phyloP scores from a whole-genome alignment of 176 grass and related monocot species.

The Poa annua region DNA sequence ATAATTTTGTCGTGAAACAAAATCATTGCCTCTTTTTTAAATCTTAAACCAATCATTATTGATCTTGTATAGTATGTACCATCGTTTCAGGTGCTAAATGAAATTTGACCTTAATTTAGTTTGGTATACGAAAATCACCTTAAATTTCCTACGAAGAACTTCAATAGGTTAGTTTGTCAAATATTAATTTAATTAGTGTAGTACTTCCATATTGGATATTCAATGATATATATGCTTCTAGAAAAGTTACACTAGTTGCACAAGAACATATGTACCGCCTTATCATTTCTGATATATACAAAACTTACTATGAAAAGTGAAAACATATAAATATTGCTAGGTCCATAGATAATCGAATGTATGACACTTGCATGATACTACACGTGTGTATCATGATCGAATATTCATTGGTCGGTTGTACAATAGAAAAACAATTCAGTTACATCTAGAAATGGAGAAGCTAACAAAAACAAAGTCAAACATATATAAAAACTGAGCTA shows the following conservation, averaged over 20 bases:
- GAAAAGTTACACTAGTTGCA: too few species aligned
- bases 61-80: not conserved
- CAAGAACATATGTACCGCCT: too few species aligned
- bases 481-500: not conserved
- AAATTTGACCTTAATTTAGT: not conserved
- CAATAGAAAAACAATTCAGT: not conserved
- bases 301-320: too few species aligned
- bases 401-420: not conserved
- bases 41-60: too few species aligned
- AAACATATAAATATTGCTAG: too few species aligned
- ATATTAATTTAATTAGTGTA: not conserved
- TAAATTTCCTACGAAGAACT: not conserved
- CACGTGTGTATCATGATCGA: not conserved
- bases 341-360: not conserved
- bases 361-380: not conserved
- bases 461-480: not conserved
- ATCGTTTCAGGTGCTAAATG: not conserved
- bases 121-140: not conserved
- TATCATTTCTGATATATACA: too few species aligned
- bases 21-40: too few species aligned
- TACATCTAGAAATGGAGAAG: not conserved
- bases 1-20: not conserved
- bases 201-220: not conserved
- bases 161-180: not conserved
- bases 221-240: not conserved